Evolutionary conservation across 179 eudicot genomes (phyloP), one percentile per base, ranked within the genome.

Genomic region (Silene coronaria): DNA sequence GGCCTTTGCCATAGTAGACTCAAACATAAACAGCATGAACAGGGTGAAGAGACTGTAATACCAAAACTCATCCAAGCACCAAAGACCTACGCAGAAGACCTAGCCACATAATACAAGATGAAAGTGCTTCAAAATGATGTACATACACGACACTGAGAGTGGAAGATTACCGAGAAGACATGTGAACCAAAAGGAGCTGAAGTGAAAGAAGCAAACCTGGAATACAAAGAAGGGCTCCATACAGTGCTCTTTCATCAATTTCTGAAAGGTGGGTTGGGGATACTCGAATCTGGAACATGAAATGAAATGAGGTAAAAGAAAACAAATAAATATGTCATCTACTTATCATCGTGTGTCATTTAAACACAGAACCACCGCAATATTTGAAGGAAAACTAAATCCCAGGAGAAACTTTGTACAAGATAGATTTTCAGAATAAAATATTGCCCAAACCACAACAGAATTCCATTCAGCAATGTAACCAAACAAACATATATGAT

Each of bases 31-130:
- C 77, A 94, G 89, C 98, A 94, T 94, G 75, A 89, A 89, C 34
- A 96, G 76, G 27, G 99, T 96, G 87, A 93, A 96, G 82, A 96
- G 82, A 83, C 99, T 96, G 82, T 93, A 96, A 77, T 96, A 96
- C 99, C 99, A 96, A 80, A 76, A 96, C 64, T 93, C 99, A 81
- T 96, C 99, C 86, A 96, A 88, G 80, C 99, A 96, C 99, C 99
- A 96, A 27, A 96, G 89, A 60, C 99, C 97, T 77, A 96, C 99
- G 73, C 97, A 95, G 85, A 96, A 96, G 75, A 96, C 99, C 99
- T 96, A 77, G 78, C 55, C 66, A 79, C 53, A 77, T 34, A 48
- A 67, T 26, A 73, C 59, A 36, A 53, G 74, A 19, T 42, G 30
- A 34, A 32, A 8, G 58, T 17, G 26, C 27, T 75, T 51, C 34